These are phyloP conservation scores for Teunomyces lycoperdinae DNA, from an alignment of 805 yeast genomes.

Conservation along the genomic window DNA sequence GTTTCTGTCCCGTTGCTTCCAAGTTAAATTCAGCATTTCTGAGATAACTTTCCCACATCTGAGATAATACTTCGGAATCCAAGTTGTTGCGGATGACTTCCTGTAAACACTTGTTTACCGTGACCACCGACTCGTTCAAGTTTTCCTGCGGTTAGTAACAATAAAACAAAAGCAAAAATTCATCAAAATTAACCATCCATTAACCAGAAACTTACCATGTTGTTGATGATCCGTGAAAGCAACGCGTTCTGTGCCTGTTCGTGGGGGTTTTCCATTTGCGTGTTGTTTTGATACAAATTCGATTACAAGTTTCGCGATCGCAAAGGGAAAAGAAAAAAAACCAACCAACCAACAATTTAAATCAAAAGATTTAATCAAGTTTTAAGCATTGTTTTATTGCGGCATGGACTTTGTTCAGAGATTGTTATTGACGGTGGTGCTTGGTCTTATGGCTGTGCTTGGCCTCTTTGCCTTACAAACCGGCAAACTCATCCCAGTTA, in stretches of 20 bases:
- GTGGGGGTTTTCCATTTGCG: slow-evolving; percentile 77
- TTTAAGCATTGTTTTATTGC: too few relatives aligned
- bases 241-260: slow-evolving; percentile 77
- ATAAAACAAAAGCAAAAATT: neutral
- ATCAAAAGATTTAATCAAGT: neutral
- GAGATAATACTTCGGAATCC: slow-evolving; percentile 67
- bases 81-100: slow-evolving; percentile 64
- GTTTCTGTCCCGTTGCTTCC: slow-evolving; percentile 60
- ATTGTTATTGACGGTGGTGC: slow-evolving; percentile 19
- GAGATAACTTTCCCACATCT: slow-evolving; percentile 76
- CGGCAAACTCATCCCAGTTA: slow-evolving; percentile 5
- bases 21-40: slow-evolving; percentile 69
- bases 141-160: slow-evolving; percentile 49
- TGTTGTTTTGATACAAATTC: neutral
- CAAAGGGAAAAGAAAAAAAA: neutral
- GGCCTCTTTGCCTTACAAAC: slow-evolving; percentile 22
- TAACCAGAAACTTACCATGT: slow-evolving; percentile 53
- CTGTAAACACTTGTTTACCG: slow-evolving; percentile 59
- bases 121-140: slow-evolving; percentile 66
- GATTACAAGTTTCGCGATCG: too few relatives aligned
- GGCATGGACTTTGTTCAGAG: slow-evolving; percentile 29
- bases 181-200: too few relatives aligned
- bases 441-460: slow-evolving; percentile 26
- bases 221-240: slow-evolving; percentile 70
- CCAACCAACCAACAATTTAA: neutral